Evolutionary conservation across 2,329 filamentous ascomycete genomes (phyloP).

Genomic region (Botrytis deweyae): DNA sequence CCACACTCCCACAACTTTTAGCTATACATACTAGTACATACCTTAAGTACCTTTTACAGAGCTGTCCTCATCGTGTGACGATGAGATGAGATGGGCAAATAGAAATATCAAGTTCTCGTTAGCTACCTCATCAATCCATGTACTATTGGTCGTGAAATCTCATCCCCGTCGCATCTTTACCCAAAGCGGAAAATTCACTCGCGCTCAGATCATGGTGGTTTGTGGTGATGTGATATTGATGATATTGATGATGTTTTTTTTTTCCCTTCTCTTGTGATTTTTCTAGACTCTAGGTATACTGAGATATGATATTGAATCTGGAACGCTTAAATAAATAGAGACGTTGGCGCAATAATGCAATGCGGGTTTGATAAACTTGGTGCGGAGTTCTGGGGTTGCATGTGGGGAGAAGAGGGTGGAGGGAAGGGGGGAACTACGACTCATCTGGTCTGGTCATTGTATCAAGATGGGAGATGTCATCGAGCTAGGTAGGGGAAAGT

Average conservation of each 20-base stretch:
- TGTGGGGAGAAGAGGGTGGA: background rate
- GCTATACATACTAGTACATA: background rate
- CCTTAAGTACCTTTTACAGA: background rate
- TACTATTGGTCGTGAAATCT: background rate
- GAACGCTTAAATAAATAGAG: background rate
- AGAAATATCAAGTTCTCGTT: background rate
- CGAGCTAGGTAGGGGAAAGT: background rate
- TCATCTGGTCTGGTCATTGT: background rate
- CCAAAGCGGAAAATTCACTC: background rate
- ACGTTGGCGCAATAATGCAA: background rate
- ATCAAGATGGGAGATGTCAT: background rate
- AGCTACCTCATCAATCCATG: background rate
- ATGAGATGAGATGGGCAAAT: background rate
- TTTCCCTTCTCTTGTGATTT: background rate
- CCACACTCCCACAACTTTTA: conserved; percentile 12
- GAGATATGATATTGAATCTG: background rate
- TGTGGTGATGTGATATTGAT: background rate
- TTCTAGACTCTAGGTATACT: background rate
- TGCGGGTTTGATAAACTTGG: background rate
- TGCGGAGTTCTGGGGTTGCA: no score
- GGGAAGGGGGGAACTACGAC: background rate
- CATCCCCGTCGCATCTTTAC: background rate
- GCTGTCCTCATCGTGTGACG: background rate
- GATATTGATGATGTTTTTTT: background rate
- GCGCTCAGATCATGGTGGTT: background rate